Evolutionary conservation across 805 yeast species (phyloP), one percentile per base, ranked within the genome.

Genomic region (Candida ficus): DNA sequence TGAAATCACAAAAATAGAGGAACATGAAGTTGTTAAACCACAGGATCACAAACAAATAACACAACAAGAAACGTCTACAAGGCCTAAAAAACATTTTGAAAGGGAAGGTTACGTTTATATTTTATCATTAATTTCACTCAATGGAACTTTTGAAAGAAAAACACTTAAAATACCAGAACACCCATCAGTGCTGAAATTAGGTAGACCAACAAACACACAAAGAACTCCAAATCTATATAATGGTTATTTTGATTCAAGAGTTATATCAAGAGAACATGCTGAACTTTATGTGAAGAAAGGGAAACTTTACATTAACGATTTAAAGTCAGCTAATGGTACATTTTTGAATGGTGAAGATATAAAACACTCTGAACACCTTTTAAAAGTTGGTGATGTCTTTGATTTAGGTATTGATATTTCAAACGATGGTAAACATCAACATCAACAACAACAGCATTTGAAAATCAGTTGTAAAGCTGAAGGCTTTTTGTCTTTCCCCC

Each of bases 231-330:
- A 68, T 22, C 64, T 85, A 2, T 81, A 84, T 28, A 95, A 95
- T 58, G 99, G 98, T 1, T 90, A 75, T 59, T 93, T 93, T 57
- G 98, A 93, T 63, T 87, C 96, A 10, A 70, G 98, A 22, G 98
- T 95, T 10, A 72, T 93, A 34, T 82, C 95, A 16, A 70, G 99
- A 49, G 93, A 86, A 56, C 99, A 93, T 63, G 99, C 99, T 0
- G 91, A 86, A 53, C 65, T 93, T 47, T 86, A 76, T 67, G 76
- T 89, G 28, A 93, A 86, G 50, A 68, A 76, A 14, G 89, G 90
- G 5, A 73, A 73, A 44, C 71, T 95, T 17, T 87, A 72, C 70
- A 73, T 93, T 20, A 78, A 81, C 49, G 99, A 93, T 64, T 73
- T 89, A 55, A 88, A 89, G 42, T 83, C 95, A 3, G 84, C 96